Evolutionary conservation across 768 basidiomycete genomes (phyloP), one percentile per base, ranked within the genome.

Genomic region (Hericium rajendrae): DNA sequence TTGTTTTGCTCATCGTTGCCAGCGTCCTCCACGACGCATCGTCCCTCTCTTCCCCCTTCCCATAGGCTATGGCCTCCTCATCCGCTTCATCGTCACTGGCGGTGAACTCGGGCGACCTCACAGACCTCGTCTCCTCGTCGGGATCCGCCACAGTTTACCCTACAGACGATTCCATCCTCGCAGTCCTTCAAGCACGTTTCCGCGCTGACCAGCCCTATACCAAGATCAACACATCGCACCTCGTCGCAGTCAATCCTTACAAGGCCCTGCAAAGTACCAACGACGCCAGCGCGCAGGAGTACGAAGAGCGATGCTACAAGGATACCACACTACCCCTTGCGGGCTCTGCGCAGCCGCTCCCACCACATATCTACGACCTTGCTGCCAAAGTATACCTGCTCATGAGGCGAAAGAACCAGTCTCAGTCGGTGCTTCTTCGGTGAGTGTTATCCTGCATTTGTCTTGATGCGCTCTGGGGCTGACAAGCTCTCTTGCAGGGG

Each of bases 331-430:
- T 86, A 24, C 76, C 82, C 11, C 74, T 82, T 64, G 78, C 83
- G 0, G 72, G 66, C 2, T 67, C 72, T 38, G 64, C 72, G 26
- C 76, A 78, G 0, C 73, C 79, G 48, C 75, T 91, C 15, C 89
- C 91, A 65, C 93, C 94, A 1, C 92, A 94, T 72, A 67, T 90
- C 11, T 97, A 93, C 66, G 92, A 95, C 60, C 72, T 93, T 48
- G 94, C 94, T 0, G 89, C 87, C 2, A 78, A 83, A 63, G 79
- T 88, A 12, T 97, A 94, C 69, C 70, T 92, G 10, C 68, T 94
- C 22, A 91, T 94, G 89, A 75, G 86, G 50, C 77, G 92, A 64
- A 78, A 84, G 48, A 79, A 75, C 48, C 81, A 93, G 73, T 83
- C 84, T 0, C 93, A 97, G 72, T 79, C 83, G 28, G 76, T 95